A percentile compares a stretch with the other conserved stretches of the same genome.
Conservation (phyloP, 495 filamentous ascomycete species). For the Pyrenula aspistea region DNA sequence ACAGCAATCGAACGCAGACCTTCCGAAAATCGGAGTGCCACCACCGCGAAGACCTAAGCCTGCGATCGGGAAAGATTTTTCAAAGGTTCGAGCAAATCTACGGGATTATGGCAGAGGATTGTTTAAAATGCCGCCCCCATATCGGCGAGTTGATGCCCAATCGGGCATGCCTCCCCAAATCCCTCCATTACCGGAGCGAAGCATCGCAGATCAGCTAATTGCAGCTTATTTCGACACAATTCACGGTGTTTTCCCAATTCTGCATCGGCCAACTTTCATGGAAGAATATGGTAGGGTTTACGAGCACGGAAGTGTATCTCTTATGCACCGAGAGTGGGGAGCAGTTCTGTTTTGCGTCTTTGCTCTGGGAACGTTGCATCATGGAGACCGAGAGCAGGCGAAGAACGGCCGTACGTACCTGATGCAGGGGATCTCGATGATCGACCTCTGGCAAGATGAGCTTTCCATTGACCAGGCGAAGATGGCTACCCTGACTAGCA, state of each 20-base stretch:
- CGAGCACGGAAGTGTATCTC: conserved; percentile 47
- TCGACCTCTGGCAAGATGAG: conserved; percentile 77
- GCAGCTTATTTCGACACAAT: conserved; percentile 61
- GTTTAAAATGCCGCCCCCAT: conserved; percentile 67
- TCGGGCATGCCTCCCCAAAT: conserved; percentile 39
- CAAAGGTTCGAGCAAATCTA: conserved; percentile 59
- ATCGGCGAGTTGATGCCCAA: conserved; percentile 43
- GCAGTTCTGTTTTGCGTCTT: conserved; percentile 77
- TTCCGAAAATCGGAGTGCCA: conserved; percentile 59
- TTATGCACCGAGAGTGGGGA: conserved; percentile 61
- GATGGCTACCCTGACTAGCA: conserved; percentile 57
- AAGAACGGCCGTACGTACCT: conserved; percentile 59
- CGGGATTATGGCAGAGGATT: conserved; percentile 64
- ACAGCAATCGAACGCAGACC: conserved; percentile 46
- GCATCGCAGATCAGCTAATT: conserved; percentile 63
- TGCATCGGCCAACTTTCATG: conserved; percentile 83
- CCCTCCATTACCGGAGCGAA: conserved; percentile 58
- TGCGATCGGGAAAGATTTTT: conserved; percentile 52
- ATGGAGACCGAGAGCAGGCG: conserved; percentile 41
- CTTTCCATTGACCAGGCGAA: conserved; percentile 71
- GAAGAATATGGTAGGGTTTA: conserved; percentile 70
- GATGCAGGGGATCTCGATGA: conserved; percentile 52
- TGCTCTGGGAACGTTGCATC: conserved; percentile 74
- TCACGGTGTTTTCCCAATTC: conserved; percentile 68
- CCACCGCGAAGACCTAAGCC: conserved; percentile 48